Evolutionary conservation across 2,329 filamentous ascomycete species (phyloP), one percentile per base, ranked within the genome.

Genomic region (Phyllosticta citrichinensis): DNA sequence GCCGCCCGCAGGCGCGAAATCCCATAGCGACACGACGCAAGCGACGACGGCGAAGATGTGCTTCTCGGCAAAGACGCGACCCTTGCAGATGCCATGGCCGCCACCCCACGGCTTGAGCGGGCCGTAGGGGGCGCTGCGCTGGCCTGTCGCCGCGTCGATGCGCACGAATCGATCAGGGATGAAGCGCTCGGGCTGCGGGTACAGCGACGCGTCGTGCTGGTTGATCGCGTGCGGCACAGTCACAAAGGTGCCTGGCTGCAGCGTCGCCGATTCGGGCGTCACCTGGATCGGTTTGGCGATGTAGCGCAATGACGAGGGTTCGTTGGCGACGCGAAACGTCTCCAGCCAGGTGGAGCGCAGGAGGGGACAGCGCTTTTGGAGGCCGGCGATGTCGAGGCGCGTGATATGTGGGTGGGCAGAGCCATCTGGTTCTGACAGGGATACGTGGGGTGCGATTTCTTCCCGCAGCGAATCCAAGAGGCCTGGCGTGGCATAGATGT

Each of bases 21-120:
- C 79, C 81, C 82, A 86, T 66, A 82, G 75, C 5, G 76, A 73
- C 20, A 85, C 66, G 22, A 85, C 76, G 1, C 78, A 76, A 17
- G 81, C 81, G 1, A 77, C 75, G 53, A 82, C 78, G 24, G 77
- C 70, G 52, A 85, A 65, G 19, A 78, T 75, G 66, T 80, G 76
- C 55, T 77, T 74, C 65, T 83, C 77, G 2, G 79, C 80, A 63
- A 83, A 80, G 1, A 71, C 56, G n/a, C 57, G 25, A 9, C 80
- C 79, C 67, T 81, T 81, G 63, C 79, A 81, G 65, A 79, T 78
- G 60, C 66, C 71, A 62, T 56, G 11, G 79, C 81, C 9, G 76
- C 77, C n/a, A 78, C 63, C 62, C 63, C 63, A 64, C n/a, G 63
- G 63, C 35, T 57, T 61, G 22, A 64, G 52, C 19, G 30, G 24